Conservation (phyloP, 805 yeast species). For the Pichia paraexigua region DNA sequence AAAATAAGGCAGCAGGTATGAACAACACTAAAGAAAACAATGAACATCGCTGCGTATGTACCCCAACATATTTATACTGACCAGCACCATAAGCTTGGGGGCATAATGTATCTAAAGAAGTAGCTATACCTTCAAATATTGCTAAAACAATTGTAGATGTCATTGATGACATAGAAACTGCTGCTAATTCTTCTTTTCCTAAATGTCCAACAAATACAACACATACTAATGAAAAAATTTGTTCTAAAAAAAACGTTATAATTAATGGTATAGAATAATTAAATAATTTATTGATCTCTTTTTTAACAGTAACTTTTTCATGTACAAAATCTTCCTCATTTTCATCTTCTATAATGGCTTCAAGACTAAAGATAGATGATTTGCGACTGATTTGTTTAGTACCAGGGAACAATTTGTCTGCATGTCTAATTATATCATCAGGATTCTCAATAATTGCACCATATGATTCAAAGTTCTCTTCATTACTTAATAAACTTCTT, state of each 20-base stretch:
- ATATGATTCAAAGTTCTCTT: conserved; percentile 11
- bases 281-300: conserved; percentile 30
- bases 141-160: conserved; percentile 71
- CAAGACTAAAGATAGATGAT: conserved; percentile 10
- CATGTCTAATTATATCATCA: conserved; percentile 18
- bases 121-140: conserved; percentile 67
- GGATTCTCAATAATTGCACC: conserved; percentile 18
- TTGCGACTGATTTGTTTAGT: background rate
- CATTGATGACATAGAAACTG: conserved; percentile 70
- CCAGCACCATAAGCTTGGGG: conserved; percentile 73
- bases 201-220: conserved; percentile 71
- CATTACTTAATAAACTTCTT: conserved; percentile 18
- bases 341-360: conserved; percentile 9
- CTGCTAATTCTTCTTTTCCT: conserved; percentile 67
- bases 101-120: conserved; percentile 70
- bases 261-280: conserved; percentile 49
- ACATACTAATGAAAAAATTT: conserved; percentile 57
- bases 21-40: conserved; percentile 50
- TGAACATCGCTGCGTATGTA: conserved; percentile 60
- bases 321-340: conserved; percentile 27
- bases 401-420: conserved; percentile 21
- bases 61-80: conserved; percentile 55
- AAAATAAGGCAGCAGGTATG: conserved; percentile 51
- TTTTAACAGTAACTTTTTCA: conserved; percentile 18
- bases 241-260: conserved; percentile 57